Evolutionary conservation across 192 early-diverging fungal species (phyloP), one percentile per base, ranked within the genome.

Genomic region (Entomortierella parvispora): DNA sequence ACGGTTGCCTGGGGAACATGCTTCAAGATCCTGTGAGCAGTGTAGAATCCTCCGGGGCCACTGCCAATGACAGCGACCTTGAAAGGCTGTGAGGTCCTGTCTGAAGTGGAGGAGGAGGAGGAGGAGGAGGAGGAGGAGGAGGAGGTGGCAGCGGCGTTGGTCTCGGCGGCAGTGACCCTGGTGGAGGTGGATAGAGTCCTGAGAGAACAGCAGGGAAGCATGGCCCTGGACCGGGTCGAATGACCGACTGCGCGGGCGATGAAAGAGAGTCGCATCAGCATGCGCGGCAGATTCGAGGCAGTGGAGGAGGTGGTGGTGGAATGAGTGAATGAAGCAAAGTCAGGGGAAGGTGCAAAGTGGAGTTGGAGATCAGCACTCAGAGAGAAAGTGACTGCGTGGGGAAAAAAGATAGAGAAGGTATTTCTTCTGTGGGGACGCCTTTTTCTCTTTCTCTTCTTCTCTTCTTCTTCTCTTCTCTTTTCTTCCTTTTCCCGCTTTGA

Each of bases 11-110:
- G 72, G 10, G 87, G 66, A 40, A 83, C 46, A 7, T 87, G 77
- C 68, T 88, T 89, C n/a, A 97, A 80, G 5, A 98, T 68, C 33
- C 91, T 84, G 34, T 93, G 88, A 0, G 94, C 90, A 9, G 96
- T 93, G 78, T 98, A 99, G 74, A 98, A 96, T 0, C 95, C 96
- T 9, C 96, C 96, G 25, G 91, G 90, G 0, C 92, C 93, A 69
- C 90, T 90, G 12, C 91, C 92, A n/a, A 93, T 86, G 7, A 95
- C 81, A 7, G 93, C 91, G 1, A 93, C 56, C 4, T 68, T 76
- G 43, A 89, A 80, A 10, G 82, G 80, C 33, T 26, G 62, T 9
- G 45, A 47, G 43, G 54, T 14, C 12, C 32, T 47, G 2, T 31
- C 54, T 1, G 56, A 17, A 3, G 29, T 18, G 32, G 47, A 12